Evolutionary conservation across 1,284 basidiomycete species (phyloP), one percentile per base, ranked within the genome.

Genomic region (Cryptococcus wingfieldii): DNA sequence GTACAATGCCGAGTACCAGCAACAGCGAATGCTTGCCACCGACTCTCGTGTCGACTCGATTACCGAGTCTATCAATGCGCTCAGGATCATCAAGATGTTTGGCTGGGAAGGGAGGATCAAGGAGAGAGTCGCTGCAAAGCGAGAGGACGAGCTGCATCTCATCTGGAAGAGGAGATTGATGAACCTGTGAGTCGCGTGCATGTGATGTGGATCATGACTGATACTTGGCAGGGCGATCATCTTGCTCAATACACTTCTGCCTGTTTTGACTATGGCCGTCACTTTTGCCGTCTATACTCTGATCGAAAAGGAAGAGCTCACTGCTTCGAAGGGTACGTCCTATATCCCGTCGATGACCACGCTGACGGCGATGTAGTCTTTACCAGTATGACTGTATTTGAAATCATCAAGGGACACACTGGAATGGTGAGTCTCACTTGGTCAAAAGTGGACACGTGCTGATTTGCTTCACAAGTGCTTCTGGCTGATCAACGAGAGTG

Each of bases 71-170:
- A 59, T 62, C 42, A 55, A 55, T 23, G 61, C 61, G n/a, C 47
- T 62, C 25, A 58, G 84, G 27, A 84, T 85, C 80, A 77, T 85
- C 72, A 87, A 87, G 73, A 80, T 87, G 62, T 87, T 88, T 62
- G 86, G 82, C 9, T 86, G 84, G 84, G 84, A 85, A 66, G 72
- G 74, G 19, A 80, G 82, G 61, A 81, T 84, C 71, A 78, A 81
- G 54, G 72, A 78, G 23, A 77, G 79, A 50, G 77, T 86, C 41
- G 74, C 78, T 13, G 78, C 78, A n/a, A 82, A 81, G 60, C 70
- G 77, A 75, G 82, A 84, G 53, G 78, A 79, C 4, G 86, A 88
- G 71, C 70, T 88, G 12, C 58, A 62, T 1, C 80, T 72, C 31
- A 71, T 73, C 39, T 74, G 70, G 71, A 60, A 69, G 54, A 58